Evolutionary conservation across 2,329 filamentous ascomycete species (phyloP), one percentile per base, ranked within the genome.

Genomic region (Raffaelea arxii): DNA sequence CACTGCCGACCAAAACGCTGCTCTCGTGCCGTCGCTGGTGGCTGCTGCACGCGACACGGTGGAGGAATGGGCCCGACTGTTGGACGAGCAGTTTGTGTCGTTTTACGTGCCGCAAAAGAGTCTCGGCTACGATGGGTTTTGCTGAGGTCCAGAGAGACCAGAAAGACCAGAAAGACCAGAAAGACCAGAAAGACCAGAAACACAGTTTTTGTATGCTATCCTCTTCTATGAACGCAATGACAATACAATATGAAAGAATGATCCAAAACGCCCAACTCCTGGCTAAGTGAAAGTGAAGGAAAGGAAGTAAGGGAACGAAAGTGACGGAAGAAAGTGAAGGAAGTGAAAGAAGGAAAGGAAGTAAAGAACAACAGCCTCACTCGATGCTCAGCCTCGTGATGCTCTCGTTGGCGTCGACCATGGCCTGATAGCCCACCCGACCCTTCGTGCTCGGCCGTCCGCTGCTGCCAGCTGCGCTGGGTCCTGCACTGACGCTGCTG

Each of bases 331-430:
- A 11, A 21, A 43, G 25, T 39, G 43, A 22, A 41, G 25, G 32
- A 18, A 30, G 35, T 36, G 47, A 21, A 30, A 38, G 45, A 45
- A 24, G 18, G 47, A 44, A 43, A 21, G 32, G 46, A 37, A 42
- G 41, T 21, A 42, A 48, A 46, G 16, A 18, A 22, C 9, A 32
- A 38, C 16, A 37, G 25, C 32, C 27, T 4, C 68, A 95, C 63
- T 96, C 90, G 58, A 96, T 95, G 63, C 86, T 95, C 86, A 97
- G 92, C 57, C 91, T 89, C 84, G 95, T 95, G 53, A 96, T 73
- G 2, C 89, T 86, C 62, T 96, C 91, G 60, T 88, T 88, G n/a
- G 91, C 91, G 64, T 96, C 91, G 18, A 79, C 84, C 90, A 97
- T 96, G 1, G 90, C 88, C 65, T 96, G 90, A 55, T 94, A 75